Conservation (phyloP, 768 basidiomycete genomes). For the Trametes cinnabarina region DNA sequence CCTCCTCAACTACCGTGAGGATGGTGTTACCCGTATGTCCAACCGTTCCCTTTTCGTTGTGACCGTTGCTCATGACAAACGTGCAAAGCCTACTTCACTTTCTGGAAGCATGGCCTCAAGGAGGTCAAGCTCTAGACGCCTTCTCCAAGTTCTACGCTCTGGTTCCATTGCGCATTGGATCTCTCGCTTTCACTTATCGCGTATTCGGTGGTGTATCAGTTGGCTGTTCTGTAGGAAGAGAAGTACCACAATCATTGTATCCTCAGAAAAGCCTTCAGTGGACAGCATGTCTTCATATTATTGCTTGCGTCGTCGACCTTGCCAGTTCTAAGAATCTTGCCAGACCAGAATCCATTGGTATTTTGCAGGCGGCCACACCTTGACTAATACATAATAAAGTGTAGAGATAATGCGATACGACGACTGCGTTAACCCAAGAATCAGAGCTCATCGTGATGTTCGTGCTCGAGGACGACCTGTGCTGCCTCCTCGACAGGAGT, state of each 20-base stretch:
- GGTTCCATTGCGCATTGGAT: constrained; percentile 1
- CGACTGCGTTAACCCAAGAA: not conserved
- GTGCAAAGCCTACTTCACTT: constrained; percentile 76
- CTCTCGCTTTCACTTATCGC: constrained; percentile 7
- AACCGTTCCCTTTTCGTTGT: not conserved
- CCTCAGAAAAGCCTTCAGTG: constrained; percentile 9
- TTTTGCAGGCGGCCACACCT: constrained; percentile 7
- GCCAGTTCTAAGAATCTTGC: no score
- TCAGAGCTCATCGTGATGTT: constrained; percentile 31
- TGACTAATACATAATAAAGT: constrained; percentile 16
- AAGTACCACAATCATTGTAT: constrained; percentile 18
- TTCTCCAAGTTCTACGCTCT: not conserved
- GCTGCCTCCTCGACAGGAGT: constrained; percentile 24
- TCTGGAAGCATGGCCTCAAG: constrained; percentile 96
- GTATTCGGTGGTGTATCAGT: constrained; percentile 15
- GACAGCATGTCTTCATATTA: not conserved
- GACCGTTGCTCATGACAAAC: constrained; percentile 7
- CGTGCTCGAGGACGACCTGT: constrained; percentile 23
- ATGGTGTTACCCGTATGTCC: constrained; percentile 76
- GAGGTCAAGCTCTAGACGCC: constrained; percentile 59
- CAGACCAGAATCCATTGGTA: not conserved
- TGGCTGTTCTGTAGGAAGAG: constrained; percentile 18
- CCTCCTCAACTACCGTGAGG: constrained; percentile 90
- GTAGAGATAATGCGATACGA: constrained; percentile 9
- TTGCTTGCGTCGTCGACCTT: no score